Evolutionary conservation across 2,329 filamentous ascomycete genomes (phyloP).

Genomic region (Whalleya microplaca): DNA sequence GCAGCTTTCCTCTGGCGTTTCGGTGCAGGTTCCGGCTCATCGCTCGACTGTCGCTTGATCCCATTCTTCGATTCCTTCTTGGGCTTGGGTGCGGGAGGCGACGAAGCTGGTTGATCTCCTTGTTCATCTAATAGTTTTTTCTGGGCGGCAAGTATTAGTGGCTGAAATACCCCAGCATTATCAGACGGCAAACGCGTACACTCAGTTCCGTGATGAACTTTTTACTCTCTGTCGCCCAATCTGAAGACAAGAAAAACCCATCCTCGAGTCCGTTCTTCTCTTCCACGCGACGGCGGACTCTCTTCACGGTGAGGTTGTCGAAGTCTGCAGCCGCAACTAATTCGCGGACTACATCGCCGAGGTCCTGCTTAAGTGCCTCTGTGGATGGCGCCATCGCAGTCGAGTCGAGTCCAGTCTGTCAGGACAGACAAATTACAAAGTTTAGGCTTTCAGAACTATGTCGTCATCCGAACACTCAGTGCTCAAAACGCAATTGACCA

Average conservation of each 20-base stretch:
- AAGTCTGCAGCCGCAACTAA: conserved; percentile 47
- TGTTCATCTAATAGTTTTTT: conserved; percentile 24
- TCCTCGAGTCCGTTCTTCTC: conserved; percentile 51
- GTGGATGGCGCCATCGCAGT: conserved; percentile 46
- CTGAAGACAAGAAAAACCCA: conserved; percentile 51
- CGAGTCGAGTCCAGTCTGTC: background rate
- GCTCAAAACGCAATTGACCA: background rate
- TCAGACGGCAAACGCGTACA: conserved; percentile 45
- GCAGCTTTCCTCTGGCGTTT: conserved; percentile 44
- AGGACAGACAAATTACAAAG: background rate
- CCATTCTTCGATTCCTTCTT: conserved; percentile 33
- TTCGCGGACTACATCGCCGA: conserved; percentile 51
- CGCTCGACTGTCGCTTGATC: conserved; percentile 36
- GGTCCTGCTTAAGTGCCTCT: conserved; percentile 48
- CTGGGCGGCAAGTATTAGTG: conserved; percentile 20
- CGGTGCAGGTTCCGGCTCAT: conserved; percentile 41
- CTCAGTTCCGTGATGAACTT: conserved; percentile 56
- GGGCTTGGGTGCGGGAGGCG: conserved; percentile 14
- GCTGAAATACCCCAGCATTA: background rate
- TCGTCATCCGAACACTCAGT: background rate
- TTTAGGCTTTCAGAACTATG: background rate
- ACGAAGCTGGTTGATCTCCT: conserved; percentile 13
- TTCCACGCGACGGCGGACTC: conserved; percentile 57
- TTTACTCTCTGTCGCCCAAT: conserved; percentile 65
- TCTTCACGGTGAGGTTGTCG: conserved; percentile 59